Base-by-base conservation (phyloP, 352 stramenopile genomes). In the Elongisporangium undulatum region DNA sequence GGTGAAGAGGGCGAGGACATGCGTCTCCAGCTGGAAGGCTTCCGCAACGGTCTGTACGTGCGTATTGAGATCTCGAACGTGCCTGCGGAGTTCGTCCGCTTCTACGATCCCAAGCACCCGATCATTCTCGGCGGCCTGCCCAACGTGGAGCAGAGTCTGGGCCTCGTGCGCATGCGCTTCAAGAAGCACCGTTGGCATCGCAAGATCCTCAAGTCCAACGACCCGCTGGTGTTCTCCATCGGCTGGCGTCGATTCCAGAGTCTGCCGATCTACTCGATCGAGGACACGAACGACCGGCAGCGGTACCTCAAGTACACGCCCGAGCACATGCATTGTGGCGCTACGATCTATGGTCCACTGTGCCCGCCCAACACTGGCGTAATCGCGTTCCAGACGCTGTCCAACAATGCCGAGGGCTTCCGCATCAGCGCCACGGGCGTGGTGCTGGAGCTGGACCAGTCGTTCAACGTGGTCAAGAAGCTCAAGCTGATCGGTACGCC, bases 311-410 rank as follows among this genome's bases (percentile, higher is more conserved):
- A 99, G 79, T 99, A 95, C 77, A 99, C 97, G n/a, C 97, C 97
- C 0, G 97, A 99, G 74, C 97, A 99, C 84, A 99, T 99, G 97
- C 98, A 99, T 80, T 99, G 98, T 61, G 89, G 96, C 57, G 94
- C 94, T 24, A 98, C 95, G 9, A 99, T 99, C 64, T 99, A 98
- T 59, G 97, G 94, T 0, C 97, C 97, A 0, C 85, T 98, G 63
- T 90, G 90, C 10, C 93, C 97, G 50, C 96, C 97, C 1, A 99
- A 99, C 80, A 99, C 97, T 24, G 96, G 96, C 68, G 86, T 99
- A 55, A 58, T 99, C 38, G 96, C 97, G 0, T 99, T 99, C 83
- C 96, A 99, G 77, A 92, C 87, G 55, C 71, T 99, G 55, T 90
- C 80, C 2, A 95, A 95, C 58, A 96, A 90, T 24, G 85, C 90